Evolutionary conservation across 2,329 filamentous ascomycete species (phyloP), one percentile per base, ranked within the genome.

Genomic region (Exutisphaerella laricina): DNA sequence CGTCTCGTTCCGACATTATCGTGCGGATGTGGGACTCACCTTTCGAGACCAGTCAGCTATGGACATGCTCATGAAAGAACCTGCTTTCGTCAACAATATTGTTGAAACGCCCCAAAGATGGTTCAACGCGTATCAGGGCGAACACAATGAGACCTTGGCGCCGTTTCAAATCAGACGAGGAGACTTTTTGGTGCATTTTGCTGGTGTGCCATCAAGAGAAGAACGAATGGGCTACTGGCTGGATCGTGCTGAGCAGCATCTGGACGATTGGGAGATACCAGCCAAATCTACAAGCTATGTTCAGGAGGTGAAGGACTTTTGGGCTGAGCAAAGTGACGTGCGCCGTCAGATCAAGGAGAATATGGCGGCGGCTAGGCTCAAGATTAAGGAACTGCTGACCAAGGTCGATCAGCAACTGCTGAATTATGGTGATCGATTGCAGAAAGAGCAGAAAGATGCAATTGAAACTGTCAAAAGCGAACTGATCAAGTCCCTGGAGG

Each of bases 181-280:
- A 3, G 67, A 70, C 40, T 62, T 67, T 40, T 48, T 71, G 8
- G 65, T 70, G n/a, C 68, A 70, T 47, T 70, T 70, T 41, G 63
- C 67, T 4, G 67, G 68, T 0, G 54, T 63, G 1, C 46, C 45
- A 1, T 50, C 64, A 9, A 61, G 65, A 13, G 58, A 63, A 18
- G 49, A 58, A 34, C 52, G 60, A 12, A 64, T 70, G 54, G 48
- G 50, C 9, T 61, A 61, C 36, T 70, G 67, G 65, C 49, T 66
- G 4, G 57, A 61, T 9, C 49, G 61, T 3, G 63, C 62, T 1
- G 64, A 66, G 54, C 54, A 60, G 41, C 64, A 64, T 53, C 41
- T 62, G 26, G 61, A 64, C 12, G 63, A 66, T 29, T 66, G 64
- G 64, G 64, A 66, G 51, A 52, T 66, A 18, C 62, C 63, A 6